A percentile compares a stretch with the other conserved stretches of the same genome.
These are phyloP conservation scores for Orbilia oligospora DNA, from an alignment of 2,329 filamentous ascomycete species.

Conservation along the genomic window DNA sequence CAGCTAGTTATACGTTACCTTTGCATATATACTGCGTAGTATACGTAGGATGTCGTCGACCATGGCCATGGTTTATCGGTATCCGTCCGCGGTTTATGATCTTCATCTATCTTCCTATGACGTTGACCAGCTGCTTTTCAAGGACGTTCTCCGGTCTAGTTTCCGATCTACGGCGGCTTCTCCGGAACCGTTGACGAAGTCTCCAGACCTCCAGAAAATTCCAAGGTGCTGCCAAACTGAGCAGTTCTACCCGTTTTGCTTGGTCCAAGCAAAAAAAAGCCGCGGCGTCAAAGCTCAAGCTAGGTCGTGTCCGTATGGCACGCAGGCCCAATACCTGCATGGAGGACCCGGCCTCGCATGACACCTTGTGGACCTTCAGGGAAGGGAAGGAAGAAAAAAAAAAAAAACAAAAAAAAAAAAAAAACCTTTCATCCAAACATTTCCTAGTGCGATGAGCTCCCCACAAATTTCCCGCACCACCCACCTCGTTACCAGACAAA, in stretches of 20 bases:
- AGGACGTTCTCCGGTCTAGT: slow-evolving; percentile 4
- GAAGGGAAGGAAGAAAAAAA: too few species aligned
- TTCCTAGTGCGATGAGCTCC: slow-evolving; percentile 60
- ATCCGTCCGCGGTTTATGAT: not conserved
- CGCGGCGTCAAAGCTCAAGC: slow-evolving; percentile 23
- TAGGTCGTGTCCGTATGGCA: not conserved
- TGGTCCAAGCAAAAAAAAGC: slow-evolving; percentile 20
- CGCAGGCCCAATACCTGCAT: slow-evolving; percentile 15
- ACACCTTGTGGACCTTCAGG: slow-evolving; percentile 12
- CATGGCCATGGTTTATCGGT: not conserved
- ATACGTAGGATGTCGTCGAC: slow-evolving; percentile 11
- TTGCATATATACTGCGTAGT: too few species aligned
- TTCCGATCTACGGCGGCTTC: slow-evolving; percentile 1
- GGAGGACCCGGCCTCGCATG: slow-evolving; percentile 53
- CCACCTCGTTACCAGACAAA: slow-evolving; percentile 51
- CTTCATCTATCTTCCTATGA: not conserved
- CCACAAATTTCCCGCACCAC: slow-evolving; percentile 52
- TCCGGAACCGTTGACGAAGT: not conserved
- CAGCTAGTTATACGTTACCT: not conserved
- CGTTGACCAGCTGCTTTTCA: not conserved
- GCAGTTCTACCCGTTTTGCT: slow-evolving; percentile 44
- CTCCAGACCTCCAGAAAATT: slow-evolving; percentile 29
- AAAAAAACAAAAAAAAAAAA: not conserved
- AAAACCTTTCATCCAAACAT: slow-evolving; percentile 58
- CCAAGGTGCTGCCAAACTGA: slow-evolving; percentile 42